Base-by-base conservation (phyloP, 768 basidiomycete genomes). In the Pleurotus platypus region DNA sequence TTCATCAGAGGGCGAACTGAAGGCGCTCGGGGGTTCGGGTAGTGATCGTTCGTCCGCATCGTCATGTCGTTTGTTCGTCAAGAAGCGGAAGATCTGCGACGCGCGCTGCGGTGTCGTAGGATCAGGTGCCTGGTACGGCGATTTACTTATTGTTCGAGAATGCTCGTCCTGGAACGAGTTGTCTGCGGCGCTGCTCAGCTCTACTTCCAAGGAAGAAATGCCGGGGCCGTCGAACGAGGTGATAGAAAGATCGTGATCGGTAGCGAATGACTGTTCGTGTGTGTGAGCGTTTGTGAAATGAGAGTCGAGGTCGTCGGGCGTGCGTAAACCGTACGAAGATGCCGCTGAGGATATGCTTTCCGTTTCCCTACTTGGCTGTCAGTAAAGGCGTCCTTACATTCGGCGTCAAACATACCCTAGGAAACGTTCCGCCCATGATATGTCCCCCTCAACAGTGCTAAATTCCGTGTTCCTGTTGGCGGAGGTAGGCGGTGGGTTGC, bases 391-490 rank as follows among this genome's bases (percentile, higher is more conserved):
- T 26, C 40, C 30, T 8, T 8, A 3, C 24, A 26, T 26, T 26
- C 24, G 24, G 24, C 24, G 24, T 26, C 24, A 5, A 0, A 64
- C 83, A 57, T 62, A 90, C 90, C 78, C 80, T 54, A 91, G 74
- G 68, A 82, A 85, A 43, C 81, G 79, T 71, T 92, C 90, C 11
- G 90, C 90, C 90, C 90, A 92, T 2, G 89, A 91, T 55, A 92
- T 90, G 62, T 92, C 89, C 5, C 89, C 84, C 66, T 90, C 87
- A 5, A 66, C 60, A 0, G 65, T 70, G 60, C 75, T 75, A n/a
- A 69, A 65, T 30, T 66, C 68, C 18, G 42, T 55, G 18, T 58
- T 45, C 16, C 57, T 61, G 22, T 60, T 55, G 20, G 64, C 57
- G 7, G 71, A 70, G 30, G 60, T 69, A 16, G 68, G 49, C 57